A percentile compares a stretch with the other conserved stretches of the same genome.
Evolutionary conservation across 495 filamentous ascomycete species (phyloP).

Genomic region (Bacidia gigantensis): DNA sequence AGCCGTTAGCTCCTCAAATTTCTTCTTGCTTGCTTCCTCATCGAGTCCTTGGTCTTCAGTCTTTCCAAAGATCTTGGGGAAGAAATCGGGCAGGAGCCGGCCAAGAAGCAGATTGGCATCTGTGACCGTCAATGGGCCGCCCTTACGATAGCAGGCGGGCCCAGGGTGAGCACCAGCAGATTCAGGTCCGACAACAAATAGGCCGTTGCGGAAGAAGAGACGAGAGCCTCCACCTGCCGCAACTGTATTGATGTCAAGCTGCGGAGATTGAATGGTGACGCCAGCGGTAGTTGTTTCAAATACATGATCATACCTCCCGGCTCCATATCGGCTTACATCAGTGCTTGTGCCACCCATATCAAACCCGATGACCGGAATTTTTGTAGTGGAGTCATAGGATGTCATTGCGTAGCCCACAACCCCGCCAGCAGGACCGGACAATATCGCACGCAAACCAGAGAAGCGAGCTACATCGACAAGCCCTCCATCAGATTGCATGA

Average conservation of each 20-base stretch:
- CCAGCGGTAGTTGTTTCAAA: constrained; percentile 96
- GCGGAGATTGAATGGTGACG: constrained; percentile 86
- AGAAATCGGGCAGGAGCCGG: constrained; percentile 81
- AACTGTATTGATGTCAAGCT: constrained; percentile 96
- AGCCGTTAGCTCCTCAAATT: constrained; percentile 64
- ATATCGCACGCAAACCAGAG: constrained; percentile 43
- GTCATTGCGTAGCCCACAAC: constrained; percentile 92
- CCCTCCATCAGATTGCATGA: constrained; percentile 45
- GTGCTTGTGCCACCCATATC: constrained; percentile 96
- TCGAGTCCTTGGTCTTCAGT: constrained; percentile 83
- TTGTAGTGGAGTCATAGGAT: constrained; percentile 74
- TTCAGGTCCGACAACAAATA: constrained; percentile 95
- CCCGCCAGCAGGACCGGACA: constrained; percentile 50
- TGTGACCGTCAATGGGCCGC: constrained; percentile 81
- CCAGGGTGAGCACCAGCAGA: constrained; percentile 88
- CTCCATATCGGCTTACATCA: constrained; percentile 83
- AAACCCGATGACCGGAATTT: constrained; percentile 86
- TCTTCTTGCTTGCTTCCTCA: constrained; percentile 55
- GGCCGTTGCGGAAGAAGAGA: constrained; percentile 77
- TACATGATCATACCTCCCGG: constrained; percentile 85
- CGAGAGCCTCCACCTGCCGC: constrained; percentile 87
- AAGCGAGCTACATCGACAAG: constrained; percentile 43
- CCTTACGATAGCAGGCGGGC: constrained; percentile 90
- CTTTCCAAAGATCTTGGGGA: constrained; percentile 92
- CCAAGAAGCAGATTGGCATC: constrained; percentile 89